A percentile compares a stretch with the other conserved stretches of the same genome.
phyloP scores from a whole-genome alignment of 768 basidiomycete species.

The Termitomyces sp. region DNA sequence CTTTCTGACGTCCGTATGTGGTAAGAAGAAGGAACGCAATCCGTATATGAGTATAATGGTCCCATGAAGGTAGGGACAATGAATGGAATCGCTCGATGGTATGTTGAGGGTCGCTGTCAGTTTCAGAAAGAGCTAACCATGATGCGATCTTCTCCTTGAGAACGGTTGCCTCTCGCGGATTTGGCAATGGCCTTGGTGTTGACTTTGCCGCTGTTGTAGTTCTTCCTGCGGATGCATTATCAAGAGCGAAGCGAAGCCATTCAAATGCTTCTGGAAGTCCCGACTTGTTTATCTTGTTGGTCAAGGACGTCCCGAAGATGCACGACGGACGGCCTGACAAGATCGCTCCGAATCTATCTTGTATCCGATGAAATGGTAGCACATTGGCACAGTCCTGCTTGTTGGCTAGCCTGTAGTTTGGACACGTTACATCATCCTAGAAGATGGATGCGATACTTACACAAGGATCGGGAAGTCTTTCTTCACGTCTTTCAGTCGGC shows the following conservation, averaged over 20 bases:
- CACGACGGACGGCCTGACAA: constrained; percentile 24
- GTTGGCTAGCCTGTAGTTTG: constrained; percentile 41
- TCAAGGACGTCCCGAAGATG: constrained; percentile 22
- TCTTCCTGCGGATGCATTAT: constrained; percentile 16
- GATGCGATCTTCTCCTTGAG: constrained; percentile 28
- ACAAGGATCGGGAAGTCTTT: constrained; percentile 9
- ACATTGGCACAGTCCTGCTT: constrained; percentile 56
- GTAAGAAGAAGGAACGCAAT: constrained; percentile 36
- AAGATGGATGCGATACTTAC: constrained; percentile 33
- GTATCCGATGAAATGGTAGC: constrained; percentile 43
- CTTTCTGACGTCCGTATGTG: constrained; percentile 35
- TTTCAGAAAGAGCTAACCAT: constrained; percentile 29
- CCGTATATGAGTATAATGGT: constrained; percentile 43
- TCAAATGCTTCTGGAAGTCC: constrained; percentile 33
- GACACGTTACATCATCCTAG: background rate
- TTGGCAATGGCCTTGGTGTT: constrained; percentile 1
- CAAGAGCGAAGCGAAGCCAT: constrained; percentile 29
- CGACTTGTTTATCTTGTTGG: constrained; percentile 13
- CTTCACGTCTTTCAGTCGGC: background rate
- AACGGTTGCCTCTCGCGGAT: constrained; percentile 15
- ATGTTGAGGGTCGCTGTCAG: constrained; percentile 20
- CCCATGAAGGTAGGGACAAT: constrained; percentile 34
- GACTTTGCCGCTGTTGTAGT: background rate
- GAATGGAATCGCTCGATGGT: constrained; percentile 30
- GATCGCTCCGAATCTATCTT: constrained; percentile 21